These are phyloP conservation scores for Ilex asprella DNA, from an alignment of 257 asterid species.

Conservation along the genomic window DNA sequence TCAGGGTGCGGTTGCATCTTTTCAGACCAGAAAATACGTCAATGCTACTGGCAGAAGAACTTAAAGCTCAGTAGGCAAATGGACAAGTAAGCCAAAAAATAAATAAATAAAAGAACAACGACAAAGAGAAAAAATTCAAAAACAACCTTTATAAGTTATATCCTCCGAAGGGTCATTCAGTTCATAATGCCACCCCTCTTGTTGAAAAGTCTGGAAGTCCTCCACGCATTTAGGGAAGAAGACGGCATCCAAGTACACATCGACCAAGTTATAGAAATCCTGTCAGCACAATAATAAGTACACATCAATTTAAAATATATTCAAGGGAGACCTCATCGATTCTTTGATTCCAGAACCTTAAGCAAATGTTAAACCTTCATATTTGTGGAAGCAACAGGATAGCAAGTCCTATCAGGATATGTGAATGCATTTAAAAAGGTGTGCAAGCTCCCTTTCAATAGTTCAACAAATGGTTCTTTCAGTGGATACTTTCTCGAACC, in stretches of 20 bases:
- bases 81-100: background rate
- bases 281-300: slow-evolving; percentile 25
- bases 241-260: slow-evolving; percentile 96
- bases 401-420: slow-evolving; percentile 97
- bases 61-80: background rate
- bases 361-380: slow-evolving; percentile 50
- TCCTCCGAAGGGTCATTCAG: slow-evolving; percentile 93
- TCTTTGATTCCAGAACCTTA: slow-evolving; percentile 1
- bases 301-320: slow-evolving; percentile 8
- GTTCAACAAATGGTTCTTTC: slow-evolving; percentile 96
- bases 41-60: no score
- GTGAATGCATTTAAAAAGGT: slow-evolving; percentile 97
- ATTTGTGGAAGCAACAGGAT: slow-evolving; percentile 98
- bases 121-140: background rate
- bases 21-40: background rate
- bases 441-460: slow-evolving; percentile 90
- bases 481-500: slow-evolving; percentile 97
- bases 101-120: background rate
- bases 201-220: slow-evolving; percentile 89
- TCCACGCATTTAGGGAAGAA: slow-evolving; percentile 95
- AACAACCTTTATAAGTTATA: slow-evolving; percentile 82
- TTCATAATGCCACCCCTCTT: slow-evolving; percentile 99
- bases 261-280: slow-evolving; percentile 99
- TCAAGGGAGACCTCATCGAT: background rate
- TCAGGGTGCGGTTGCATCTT: slow-evolving; percentile 9